Evolutionary conservation across 768 basidiomycete genomes (phyloP).

Genomic region (Boletus speciosus): DNA sequence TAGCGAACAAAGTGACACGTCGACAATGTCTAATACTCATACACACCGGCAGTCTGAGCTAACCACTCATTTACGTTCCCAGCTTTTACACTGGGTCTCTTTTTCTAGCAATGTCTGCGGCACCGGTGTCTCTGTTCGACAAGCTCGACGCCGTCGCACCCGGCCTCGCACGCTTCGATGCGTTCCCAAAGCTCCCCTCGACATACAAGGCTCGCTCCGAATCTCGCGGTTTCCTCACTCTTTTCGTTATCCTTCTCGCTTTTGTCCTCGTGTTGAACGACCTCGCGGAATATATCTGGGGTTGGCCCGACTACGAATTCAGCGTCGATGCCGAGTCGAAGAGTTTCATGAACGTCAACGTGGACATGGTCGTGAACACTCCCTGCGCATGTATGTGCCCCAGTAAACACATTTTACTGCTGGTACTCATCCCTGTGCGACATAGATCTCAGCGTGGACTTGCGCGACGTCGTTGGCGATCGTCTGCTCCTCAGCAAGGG

Average conservation of each 20-base stretch:
- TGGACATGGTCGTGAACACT: conserved; percentile 91
- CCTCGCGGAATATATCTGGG: conserved; percentile 87
- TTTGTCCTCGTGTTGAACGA: conserved; percentile 83
- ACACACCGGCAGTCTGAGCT: background rate
- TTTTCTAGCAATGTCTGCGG: conserved; percentile 9
- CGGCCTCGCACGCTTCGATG: conserved; percentile 70
- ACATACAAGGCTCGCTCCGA: conserved; percentile 79
- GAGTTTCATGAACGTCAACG: conserved; percentile 76
- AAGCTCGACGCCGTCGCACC: conserved; percentile 62
- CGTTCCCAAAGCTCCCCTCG: conserved; percentile 80
- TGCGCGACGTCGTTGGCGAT: conserved; percentile 93
- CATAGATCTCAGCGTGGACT: conserved; percentile 79
- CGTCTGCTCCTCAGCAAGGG: conserved; percentile 77
- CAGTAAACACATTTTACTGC: background rate
- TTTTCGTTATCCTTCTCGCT: conserved; percentile 64
- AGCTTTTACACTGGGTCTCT: background rate
- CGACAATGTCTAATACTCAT: background rate
- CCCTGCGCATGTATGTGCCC: conserved; percentile 82
- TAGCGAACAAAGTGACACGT: conserved; percentile 12
- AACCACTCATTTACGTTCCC: background rate
- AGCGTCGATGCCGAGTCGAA: conserved; percentile 66
- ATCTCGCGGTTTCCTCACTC: conserved; percentile 76
- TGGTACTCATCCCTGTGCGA: background rate
- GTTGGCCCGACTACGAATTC: conserved; percentile 89
- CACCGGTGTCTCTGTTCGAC: conserved; percentile 42